These are phyloP conservation scores for Fusarium graminum DNA, from an alignment of 2,329 filamentous ascomycete genomes.

Conservation along the genomic window DNA sequence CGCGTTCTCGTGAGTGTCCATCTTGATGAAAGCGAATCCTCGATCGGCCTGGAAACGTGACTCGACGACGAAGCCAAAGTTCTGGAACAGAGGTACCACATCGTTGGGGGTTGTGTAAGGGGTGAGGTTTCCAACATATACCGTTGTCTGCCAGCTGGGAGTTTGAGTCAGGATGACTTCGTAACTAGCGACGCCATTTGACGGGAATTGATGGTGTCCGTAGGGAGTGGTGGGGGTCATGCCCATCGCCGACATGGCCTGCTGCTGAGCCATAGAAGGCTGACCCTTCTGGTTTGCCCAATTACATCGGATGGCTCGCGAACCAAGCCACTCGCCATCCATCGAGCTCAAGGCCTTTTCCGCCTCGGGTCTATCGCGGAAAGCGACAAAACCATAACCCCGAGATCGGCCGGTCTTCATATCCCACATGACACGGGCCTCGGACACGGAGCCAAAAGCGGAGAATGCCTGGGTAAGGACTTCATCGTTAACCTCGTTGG, in stretches of 20 bases:
- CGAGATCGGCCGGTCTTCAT: constrained; percentile 99
- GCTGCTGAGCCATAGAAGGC: constrained; percentile 96
- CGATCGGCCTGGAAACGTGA: constrained; percentile 98
- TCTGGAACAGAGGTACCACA: constrained; percentile 97
- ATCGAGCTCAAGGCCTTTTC: constrained; percentile 97
- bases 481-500: constrained; percentile 99
- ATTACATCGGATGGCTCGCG: constrained; percentile 97
- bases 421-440: constrained; percentile 99
- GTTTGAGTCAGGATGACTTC: constrained; percentile 97
- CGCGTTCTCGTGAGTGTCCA: constrained; percentile 98
- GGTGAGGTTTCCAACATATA: constrained; percentile 97
- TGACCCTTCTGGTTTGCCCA: constrained; percentile 99
- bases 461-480: constrained; percentile 94
- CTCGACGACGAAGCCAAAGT: constrained; percentile 97
- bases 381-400: constrained; percentile 97
- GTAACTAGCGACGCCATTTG: constrained; percentile 95
- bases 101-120: constrained; percentile 98
- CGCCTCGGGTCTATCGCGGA: constrained; percentile 91
- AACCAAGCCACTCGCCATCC: constrained; percentile 99
- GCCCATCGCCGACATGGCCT: constrained; percentile 96
- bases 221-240: constrained; percentile 98
- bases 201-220: constrained; percentile 97
- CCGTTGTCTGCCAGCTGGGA: constrained; percentile 97
- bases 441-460: constrained; percentile 93
- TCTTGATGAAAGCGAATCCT: constrained; percentile 98